These are phyloP conservation scores for Butyriboletus appendiculatus DNA, from an alignment of 1,284 basidiomycete species.

Conservation along the genomic window DNA sequence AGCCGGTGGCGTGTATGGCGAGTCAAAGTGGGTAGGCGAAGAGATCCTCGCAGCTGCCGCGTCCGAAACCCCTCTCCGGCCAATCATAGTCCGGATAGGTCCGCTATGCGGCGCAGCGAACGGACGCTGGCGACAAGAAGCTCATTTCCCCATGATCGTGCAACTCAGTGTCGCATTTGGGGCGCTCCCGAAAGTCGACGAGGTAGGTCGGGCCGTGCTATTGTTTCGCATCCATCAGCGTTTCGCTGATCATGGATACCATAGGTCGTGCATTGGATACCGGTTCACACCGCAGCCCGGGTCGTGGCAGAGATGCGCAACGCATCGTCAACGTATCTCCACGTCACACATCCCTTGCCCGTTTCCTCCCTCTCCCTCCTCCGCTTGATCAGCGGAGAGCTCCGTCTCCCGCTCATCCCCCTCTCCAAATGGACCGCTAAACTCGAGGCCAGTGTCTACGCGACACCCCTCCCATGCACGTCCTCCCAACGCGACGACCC, in stretches of 20 bases:
- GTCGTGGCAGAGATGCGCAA: slow-evolving; percentile 20
- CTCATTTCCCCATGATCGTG: slow-evolving; percentile 37
- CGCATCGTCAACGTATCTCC: not conserved
- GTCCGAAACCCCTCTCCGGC: slow-evolving; percentile 24
- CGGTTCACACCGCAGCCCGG: slow-evolving; percentile 15
- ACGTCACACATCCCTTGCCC: slow-evolving; percentile 16
- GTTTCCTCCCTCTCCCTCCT: slow-evolving; percentile 18
- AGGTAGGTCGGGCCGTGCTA: slow-evolving; percentile 16
- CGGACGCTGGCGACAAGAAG: slow-evolving; percentile 26
- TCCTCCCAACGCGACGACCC: slow-evolving; percentile 1
- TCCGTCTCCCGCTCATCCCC: slow-evolving; percentile 17
- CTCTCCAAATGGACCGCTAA: slow-evolving; percentile 19
- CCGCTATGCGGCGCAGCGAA: slow-evolving; percentile 38
- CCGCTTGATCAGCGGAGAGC: slow-evolving; percentile 4
- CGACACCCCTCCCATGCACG: not conserved
- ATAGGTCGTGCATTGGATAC: slow-evolving; percentile 25
- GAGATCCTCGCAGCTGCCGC: slow-evolving; percentile 34
- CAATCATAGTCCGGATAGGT: slow-evolving; percentile 40
- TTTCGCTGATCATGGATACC: not conserved
- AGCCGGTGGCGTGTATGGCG: slow-evolving; percentile 39
- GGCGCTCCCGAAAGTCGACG: slow-evolving; percentile 19
- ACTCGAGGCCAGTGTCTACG: slow-evolving; percentile 12
- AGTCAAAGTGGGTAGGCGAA: slow-evolving; percentile 49
- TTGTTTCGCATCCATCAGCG: no score
- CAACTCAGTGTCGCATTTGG: slow-evolving; percentile 15